These are phyloP conservation scores for Modicella reniformis DNA, from an alignment of 371 early-diverging fungal genomes.

Conservation along the genomic window DNA sequence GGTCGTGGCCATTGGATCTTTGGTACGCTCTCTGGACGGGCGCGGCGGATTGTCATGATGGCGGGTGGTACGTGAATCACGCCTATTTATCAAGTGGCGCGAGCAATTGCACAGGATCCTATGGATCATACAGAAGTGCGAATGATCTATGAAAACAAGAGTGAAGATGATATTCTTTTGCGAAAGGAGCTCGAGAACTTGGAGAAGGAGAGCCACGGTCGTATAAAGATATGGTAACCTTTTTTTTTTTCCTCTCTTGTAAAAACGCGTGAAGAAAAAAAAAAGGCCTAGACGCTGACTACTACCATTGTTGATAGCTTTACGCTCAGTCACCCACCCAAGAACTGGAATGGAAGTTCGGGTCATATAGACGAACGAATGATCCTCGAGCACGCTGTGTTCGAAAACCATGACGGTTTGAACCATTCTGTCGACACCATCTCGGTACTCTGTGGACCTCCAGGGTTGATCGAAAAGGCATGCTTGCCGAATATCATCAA, in stretches of 20 bases:
- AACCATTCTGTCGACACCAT: conserved; percentile 12
- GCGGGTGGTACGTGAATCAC: conserved; percentile 77
- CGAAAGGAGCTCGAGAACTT: conserved; percentile 38
- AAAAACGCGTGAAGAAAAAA: not conserved
- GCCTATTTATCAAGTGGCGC: conserved; percentile 67
- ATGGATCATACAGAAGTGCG: conserved; percentile 55
- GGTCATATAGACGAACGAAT: conserved; percentile 5
- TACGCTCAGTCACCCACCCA: conserved; percentile 10
- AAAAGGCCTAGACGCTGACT: not conserved
- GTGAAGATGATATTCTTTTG: conserved; percentile 61
- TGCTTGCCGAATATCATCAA: conserved; percentile 17
- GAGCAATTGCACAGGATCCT: conserved; percentile 46
- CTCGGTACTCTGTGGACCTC: conserved; percentile 12
- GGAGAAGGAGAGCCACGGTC: conserved; percentile 7
- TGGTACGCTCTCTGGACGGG: conserved; percentile 10
- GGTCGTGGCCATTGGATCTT: conserved; percentile 55
- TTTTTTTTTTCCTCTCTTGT: not conserved
- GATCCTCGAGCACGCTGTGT: conserved; percentile 8
- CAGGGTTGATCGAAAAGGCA: conserved; percentile 16
- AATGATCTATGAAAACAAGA: conserved; percentile 60
- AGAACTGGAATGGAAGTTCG: conserved; percentile 1
- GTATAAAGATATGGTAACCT: conserved; percentile 6
- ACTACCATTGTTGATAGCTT: not conserved
- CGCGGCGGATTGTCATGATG: conserved; percentile 58
- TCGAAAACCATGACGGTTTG: conserved; percentile 7